phyloP scores from a whole-genome alignment of 345 rosid species.

The Orychophragmus violaceus region DNA sequence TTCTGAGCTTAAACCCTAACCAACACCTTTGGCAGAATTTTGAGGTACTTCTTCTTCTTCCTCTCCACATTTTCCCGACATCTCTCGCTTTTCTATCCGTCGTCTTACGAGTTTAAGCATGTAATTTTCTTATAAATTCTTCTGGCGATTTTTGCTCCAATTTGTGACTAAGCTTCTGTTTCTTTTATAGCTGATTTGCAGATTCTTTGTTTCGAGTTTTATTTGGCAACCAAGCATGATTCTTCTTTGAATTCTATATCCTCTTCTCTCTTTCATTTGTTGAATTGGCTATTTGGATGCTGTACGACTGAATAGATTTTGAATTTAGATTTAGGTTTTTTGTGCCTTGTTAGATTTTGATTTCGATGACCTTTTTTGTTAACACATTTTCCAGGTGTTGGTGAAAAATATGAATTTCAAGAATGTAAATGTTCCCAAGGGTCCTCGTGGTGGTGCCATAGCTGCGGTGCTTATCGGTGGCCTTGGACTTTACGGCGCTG shows the following conservation, averaged over 20 bases:
- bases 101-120: neutral
- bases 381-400: no score
- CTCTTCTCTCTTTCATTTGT: neutral
- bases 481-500: conserved; percentile 53
- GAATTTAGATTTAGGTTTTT: no score
- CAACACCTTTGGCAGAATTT: neutral
- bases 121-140: neutral
- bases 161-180: neutral
- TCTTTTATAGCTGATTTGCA: neutral
- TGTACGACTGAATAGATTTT: neutral
- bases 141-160: neutral
- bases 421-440: conserved; percentile 67
- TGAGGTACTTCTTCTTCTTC: neutral
- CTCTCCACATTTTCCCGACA: neutral
- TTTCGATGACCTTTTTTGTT: no score
- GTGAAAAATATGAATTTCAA: conserved; percentile 39
- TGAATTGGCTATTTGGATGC: neutral
- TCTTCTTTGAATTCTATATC: neutral
- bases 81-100: neutral
- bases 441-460: conserved; percentile 60
- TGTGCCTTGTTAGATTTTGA: no score
- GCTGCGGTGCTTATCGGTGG: conserved; percentile 56
- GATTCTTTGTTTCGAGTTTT: neutral
- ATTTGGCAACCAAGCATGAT: neutral
- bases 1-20: conserved; percentile 17